Percentiles rank a stretch among this genome's conserved stretches.
phyloP scores from a whole-genome alignment of 192 early-diverging fungal species.

The Mortierella alpina region DNA sequence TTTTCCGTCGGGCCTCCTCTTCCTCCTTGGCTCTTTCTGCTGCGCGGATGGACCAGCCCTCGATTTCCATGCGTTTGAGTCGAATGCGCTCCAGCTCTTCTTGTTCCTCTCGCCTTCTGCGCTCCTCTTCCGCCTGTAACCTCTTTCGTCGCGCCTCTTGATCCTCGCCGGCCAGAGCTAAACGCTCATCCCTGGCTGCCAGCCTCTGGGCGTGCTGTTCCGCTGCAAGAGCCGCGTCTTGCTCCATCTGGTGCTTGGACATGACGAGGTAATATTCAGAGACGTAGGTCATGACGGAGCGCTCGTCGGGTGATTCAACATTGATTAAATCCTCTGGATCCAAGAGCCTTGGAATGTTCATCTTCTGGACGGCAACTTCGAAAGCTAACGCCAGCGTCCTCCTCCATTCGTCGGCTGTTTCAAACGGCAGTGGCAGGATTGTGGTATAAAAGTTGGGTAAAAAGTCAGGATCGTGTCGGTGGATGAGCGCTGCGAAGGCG shows the following conservation, averaged over 20 bases:
- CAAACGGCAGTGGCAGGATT: conserved; percentile 45
- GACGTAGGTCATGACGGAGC: conserved; percentile 64
- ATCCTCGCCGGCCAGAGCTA: conserved; percentile 48
- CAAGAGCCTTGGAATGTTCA: conserved; percentile 56
- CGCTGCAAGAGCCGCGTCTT: conserved; percentile 38
- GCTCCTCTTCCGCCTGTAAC: conserved; percentile 31
- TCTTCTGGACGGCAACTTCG: conserved; percentile 54
- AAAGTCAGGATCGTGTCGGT: conserved; percentile 57
- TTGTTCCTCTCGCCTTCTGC: conserved; percentile 27
- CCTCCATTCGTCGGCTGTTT: conserved; percentile 53
- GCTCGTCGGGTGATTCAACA: conserved; percentile 63
- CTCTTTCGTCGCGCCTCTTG: conserved; percentile 19
- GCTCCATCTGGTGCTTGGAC: conserved; percentile 55
- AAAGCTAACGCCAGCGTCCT: conserved; percentile 51
- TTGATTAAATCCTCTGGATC: conserved; percentile 62
- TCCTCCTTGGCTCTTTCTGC: conserved; percentile 44
- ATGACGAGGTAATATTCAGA: conserved; percentile 63
- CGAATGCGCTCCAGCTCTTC: conserved; percentile 51
- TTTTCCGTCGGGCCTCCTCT: conserved; percentile 43
- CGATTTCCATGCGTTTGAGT: conserved; percentile 45
- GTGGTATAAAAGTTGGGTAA: conserved; percentile 56
- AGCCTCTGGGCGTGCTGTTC: conserved; percentile 12
- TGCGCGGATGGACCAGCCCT: conserved; percentile 50
- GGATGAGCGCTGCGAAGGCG: conserved; percentile 61
- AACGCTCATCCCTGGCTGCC: conserved; percentile 34